Base-by-base conservation (phyloP, 371 early-diverging fungal species). In the Zopfochytrium polystomum region DNA sequence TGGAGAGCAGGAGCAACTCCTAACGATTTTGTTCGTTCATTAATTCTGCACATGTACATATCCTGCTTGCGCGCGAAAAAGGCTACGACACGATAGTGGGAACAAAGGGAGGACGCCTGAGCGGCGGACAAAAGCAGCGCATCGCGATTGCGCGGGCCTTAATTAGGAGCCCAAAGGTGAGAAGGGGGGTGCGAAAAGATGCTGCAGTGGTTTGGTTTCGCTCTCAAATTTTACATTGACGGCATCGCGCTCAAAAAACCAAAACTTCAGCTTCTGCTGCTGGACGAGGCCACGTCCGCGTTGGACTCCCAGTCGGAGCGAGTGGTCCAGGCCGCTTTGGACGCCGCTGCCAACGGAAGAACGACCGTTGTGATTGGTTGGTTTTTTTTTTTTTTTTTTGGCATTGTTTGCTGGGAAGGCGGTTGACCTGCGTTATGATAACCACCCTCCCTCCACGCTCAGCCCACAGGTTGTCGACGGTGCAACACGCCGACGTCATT, bases 271-370 rank as follows among this genome's bases (percentile, higher is more conserved):
- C n/a, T 71, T 44, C 64, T 77, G 32, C 49, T 76, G 26, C 65
- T 85, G 32, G 84, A 87, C 64, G 88, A 87, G 60, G 80, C 86
- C 0, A 86, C 88, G 13, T 72, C 78, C 18, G 79, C 82, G 13
- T 60, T 85, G 29, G 82, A 87, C 65, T 55, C 71, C 2, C 85
- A 90, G 65, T 86, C 88, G 33, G 99, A 99, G 73, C 85, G 84
- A 58, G 68, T 90, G 22, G 91, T 99, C 4, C 93, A 96, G 66
- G 81, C 81, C 34, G 95, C 93, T 0, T 71, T 98, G 32, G 89
- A 91, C 65, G 77, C 71, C 29, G 88, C 93, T 1, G 63, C 84
- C 1, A 68, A 82, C 50, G 79, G 78, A 20, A 59, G 83, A 35
- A 82, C 83, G 1, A 81, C 81, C 13, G 52, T 82, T 29, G 70